Evolutionary conservation across 1,284 basidiomycete genomes (phyloP).

Genomic region (Cutaneotrichosporon cyanovorans): DNA sequence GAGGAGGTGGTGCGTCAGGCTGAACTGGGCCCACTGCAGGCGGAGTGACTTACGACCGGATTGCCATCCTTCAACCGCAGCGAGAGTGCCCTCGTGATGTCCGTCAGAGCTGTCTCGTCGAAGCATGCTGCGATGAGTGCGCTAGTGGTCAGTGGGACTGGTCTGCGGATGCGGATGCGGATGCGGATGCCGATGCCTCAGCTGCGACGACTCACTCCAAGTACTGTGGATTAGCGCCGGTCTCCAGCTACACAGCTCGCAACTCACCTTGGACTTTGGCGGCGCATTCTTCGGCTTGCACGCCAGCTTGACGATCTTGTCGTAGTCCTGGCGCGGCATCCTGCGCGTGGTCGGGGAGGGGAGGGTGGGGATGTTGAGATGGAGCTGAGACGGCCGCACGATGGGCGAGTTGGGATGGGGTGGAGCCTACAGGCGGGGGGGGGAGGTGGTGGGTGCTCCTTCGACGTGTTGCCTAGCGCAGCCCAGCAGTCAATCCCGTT

Average conservation of each 20-base stretch:
- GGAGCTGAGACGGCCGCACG: not conserved
- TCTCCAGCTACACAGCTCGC: not conserved
- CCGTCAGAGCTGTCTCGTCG: constrained; percentile 83
- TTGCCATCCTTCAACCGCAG: constrained; percentile 83
- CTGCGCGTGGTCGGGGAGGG: not conserved
- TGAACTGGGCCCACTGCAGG: not conserved
- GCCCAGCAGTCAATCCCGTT: too few relatives aligned
- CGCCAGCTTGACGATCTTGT: constrained; percentile 65
- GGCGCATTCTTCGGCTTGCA: constrained; percentile 90
- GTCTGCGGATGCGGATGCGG: too few relatives aligned
- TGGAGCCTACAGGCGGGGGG: not conserved
- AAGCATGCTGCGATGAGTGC: constrained; percentile 91
- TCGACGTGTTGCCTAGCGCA: too few relatives aligned
- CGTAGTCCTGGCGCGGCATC: constrained; percentile 16
- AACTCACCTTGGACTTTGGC: constrained; percentile 77
- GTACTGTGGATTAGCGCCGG: constrained; percentile 36
- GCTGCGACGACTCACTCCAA: constrained; percentile 45
- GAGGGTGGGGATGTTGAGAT: not conserved
- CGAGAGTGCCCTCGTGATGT: constrained; percentile 80
- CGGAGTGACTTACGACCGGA: constrained; percentile 60
- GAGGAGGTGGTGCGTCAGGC: not conserved
- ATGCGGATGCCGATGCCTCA: too few relatives aligned
- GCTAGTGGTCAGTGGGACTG: constrained; percentile 49
- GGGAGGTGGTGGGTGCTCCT: too few relatives aligned
- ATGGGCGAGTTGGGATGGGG: not conserved